Percentiles rank a stretch among this genome's conserved stretches.
These are phyloP conservation scores for Kodamaea kaohsiungensis DNA, from an alignment of 805 yeast species.

Conservation along the genomic window DNA sequence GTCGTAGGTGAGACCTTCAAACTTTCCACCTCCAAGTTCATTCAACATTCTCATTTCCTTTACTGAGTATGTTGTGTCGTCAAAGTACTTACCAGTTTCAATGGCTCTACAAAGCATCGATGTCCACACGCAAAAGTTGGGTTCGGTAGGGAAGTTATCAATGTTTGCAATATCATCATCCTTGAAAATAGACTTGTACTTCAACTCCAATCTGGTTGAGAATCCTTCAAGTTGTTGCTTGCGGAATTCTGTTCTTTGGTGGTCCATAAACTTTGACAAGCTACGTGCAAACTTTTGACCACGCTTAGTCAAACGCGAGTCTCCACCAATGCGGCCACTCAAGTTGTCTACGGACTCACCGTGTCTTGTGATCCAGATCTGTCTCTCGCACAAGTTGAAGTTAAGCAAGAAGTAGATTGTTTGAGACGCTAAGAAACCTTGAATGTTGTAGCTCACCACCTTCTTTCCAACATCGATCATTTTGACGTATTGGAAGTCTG, in stretches of 20 bases:
- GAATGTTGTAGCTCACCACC: constrained; percentile 87
- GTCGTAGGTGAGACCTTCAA: constrained; percentile 90
- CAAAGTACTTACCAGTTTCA: constrained; percentile 75
- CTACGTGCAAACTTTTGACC: constrained; percentile 77
- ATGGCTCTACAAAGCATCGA: constrained; percentile 79
- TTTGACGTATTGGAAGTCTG: constrained; percentile 78
- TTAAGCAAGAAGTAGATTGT: constrained; percentile 80
- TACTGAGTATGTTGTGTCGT: constrained; percentile 70
- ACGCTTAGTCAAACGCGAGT: constrained; percentile 74
- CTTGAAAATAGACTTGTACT: constrained; percentile 34
- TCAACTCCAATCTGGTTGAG: constrained; percentile 45
- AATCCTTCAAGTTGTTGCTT: constrained; percentile 57
- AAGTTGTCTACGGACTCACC: constrained; percentile 91
- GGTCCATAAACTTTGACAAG: constrained; percentile 69
- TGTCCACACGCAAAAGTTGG: constrained; percentile 88
- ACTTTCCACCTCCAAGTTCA: constrained; percentile 90
- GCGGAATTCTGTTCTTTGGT: constrained; percentile 70
- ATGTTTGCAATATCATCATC: constrained; percentile 24
- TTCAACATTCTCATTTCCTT: constrained; percentile 92
- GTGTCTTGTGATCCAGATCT: constrained; percentile 93
- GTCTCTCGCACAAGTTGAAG: constrained; percentile 86
- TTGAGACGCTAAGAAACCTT: constrained; percentile 86
- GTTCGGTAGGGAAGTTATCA: constrained; percentile 51
- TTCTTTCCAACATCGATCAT: constrained; percentile 96
- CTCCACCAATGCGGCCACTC: constrained; percentile 88